Evolutionary conservation across 2,329 filamentous ascomycete species (phyloP), one percentile per base, ranked within the genome.

Genomic region (Lasiodiplodia hormozganensis): DNA sequence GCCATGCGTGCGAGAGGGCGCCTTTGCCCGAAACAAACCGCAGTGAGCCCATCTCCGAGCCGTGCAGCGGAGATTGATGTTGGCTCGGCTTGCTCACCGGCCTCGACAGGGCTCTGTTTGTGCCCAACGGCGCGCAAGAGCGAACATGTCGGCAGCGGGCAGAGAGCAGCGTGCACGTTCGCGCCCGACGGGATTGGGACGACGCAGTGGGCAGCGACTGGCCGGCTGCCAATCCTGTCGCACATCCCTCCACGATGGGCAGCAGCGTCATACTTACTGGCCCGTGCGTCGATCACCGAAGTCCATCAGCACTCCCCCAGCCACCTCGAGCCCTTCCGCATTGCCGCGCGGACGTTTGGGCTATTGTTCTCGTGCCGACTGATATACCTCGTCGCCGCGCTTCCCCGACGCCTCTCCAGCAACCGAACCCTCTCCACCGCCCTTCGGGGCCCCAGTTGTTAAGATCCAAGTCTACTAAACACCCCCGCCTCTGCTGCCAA

Each of bases 201-300:
- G 51, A 36, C 31, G 60, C 60, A 64, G 31, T 64, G 60, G 47
- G 60, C 60, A 64, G 60, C 47, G n/a, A n/a, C 34, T 31, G 60
- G 47, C 60, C 31, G 60, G 43, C 2, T 62, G 58, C 58, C 58
- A 62, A 62, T 62, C 60, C 60, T 64, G 60, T 52, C 18, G 60
- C 60, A 64, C 60, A 64, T 64, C 60, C 28, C 60, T 64, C 60
- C 60, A 23, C 43, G 47, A 14, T 40, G 28, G 28, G 38, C 56
- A 31, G 54, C 57, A 60, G 57, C 57, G 57, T 60, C 57, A 60
- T 60, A 28, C 28, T 28, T 28, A 28, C 28, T 23, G 57, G 58
- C 43, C 40, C 58, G 58, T 51, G 58, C 58, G 43, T 23, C 58
- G 21, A 18, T 40, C 28, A 23, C 58, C n/a, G 18, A 47, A n/a